phyloP scores from a whole-genome alignment of 2,329 filamentous ascomycete species.

The Colletotrichum sp. region DNA sequence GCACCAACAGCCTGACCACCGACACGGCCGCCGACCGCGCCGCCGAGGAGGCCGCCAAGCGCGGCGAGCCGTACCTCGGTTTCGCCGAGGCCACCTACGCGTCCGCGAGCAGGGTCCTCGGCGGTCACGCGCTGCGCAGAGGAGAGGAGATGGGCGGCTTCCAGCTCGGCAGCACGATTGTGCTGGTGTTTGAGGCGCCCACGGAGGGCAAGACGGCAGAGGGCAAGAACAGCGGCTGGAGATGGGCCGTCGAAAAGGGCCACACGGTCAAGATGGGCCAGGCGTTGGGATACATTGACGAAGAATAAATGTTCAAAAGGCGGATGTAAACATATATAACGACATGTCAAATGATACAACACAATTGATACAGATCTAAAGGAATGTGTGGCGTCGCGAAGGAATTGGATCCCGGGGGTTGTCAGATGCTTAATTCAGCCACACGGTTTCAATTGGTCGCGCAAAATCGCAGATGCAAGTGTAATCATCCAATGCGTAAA shows the following conservation, averaged over 20 bases:
- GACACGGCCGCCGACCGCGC: constrained; percentile 91
- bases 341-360: background rate
- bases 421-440: constrained; percentile 5
- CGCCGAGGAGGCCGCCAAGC: constrained; percentile 76
- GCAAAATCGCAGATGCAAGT: background rate
- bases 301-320: constrained; percentile 36
- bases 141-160: constrained; percentile 99
- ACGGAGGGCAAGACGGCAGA: constrained; percentile 29
- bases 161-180: constrained; percentile 92
- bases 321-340: constrained; percentile 1
- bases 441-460: background rate
- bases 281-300: constrained; percentile 77
- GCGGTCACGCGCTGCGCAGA: constrained; percentile 80
- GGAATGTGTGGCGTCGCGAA: background rate
- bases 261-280: constrained; percentile 90
- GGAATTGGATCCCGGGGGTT: background rate
- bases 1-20: constrained; percentile 89
- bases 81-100: constrained; percentile 92
- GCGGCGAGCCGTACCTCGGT: constrained; percentile 85
- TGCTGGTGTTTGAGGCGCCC: constrained; percentile 95
- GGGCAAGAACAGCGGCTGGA: constrained; percentile 70
- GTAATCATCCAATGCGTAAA: constrained; percentile 14
- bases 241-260: constrained; percentile 86
- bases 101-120: constrained; percentile 75
- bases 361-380: background rate